A percentile compares a stretch with the other conserved stretches of the same genome.
Conservation (phyloP, 257 asterid genomes). For the Rauvolfia tetraphylla region DNA sequence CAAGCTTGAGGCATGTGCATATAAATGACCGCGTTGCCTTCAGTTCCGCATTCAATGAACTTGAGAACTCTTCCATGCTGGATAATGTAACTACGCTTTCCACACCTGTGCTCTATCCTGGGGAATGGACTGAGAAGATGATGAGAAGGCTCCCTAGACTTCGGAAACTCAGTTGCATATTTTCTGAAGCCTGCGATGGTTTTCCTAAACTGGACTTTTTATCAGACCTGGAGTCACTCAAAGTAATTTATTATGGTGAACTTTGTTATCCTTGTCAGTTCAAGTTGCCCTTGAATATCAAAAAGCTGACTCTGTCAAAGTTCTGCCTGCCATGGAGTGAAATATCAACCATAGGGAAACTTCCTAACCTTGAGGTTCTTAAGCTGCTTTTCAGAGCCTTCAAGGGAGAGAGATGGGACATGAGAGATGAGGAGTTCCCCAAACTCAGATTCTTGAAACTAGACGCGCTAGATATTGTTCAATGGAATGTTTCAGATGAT, state of each 20-base stretch:
- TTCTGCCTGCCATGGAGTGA: constrained; percentile 6
- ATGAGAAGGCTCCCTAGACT: constrained; percentile 4
- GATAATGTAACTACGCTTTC: constrained; percentile 15
- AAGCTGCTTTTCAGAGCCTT: constrained; percentile 5
- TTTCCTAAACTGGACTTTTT: no score
- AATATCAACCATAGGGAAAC: not conserved
- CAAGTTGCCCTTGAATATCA: constrained; percentile 5
- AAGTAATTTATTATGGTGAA: not conserved
- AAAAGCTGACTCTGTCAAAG: constrained; percentile 16
- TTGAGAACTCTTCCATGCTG: not conserved
- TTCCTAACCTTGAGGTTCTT: constrained; percentile 19
- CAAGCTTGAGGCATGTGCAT: constrained; percentile 10
- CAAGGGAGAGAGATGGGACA: not conserved
- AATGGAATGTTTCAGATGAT: not conserved
- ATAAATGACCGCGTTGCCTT: not conserved
- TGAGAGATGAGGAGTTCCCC: constrained; percentile 5
- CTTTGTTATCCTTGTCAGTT: not conserved
- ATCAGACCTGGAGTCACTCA: constrained; percentile 15
- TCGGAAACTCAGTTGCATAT: constrained; percentile 3
- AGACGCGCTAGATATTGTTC: not conserved
- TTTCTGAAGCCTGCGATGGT: not conserved
- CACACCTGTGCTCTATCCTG: not conserved
- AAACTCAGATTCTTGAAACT: constrained; percentile 6
- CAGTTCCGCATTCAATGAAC: not conserved
- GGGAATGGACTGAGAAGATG: not conserved